These are phyloP conservation scores for Wickerhamiella kazuoi DNA, from an alignment of 805 yeast species.

Conservation along the genomic window DNA sequence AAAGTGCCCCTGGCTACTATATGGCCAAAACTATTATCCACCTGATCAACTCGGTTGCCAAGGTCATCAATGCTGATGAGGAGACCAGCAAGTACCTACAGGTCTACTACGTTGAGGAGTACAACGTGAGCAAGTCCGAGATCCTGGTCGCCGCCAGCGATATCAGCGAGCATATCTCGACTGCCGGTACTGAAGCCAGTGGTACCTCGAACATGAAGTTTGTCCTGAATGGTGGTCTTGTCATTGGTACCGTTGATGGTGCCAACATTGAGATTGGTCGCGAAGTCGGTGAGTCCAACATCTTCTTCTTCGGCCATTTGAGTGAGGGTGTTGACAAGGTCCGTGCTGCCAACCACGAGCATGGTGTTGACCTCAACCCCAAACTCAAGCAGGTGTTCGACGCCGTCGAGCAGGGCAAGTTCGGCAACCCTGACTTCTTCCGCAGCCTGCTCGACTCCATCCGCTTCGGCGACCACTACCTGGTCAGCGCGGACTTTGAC, in stretches of 20 bases:
- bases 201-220: constrained; percentile 96
- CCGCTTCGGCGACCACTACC: constrained; percentile 57
- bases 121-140: constrained; percentile 88
- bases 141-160: constrained; percentile 80
- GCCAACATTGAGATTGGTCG: constrained; percentile 91
- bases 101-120: constrained; percentile 80
- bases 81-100: constrained; percentile 62
- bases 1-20: constrained; percentile 95
- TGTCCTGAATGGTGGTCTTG: constrained; percentile 82
- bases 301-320: constrained; percentile 78
- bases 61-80: constrained; percentile 60
- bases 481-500: constrained; percentile 80
- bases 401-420: constrained; percentile 47
- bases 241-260: constrained; percentile 92
- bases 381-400: constrained; percentile 44
- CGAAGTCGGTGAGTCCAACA: constrained; percentile 84
- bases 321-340: constrained; percentile 79
- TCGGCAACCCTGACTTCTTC: constrained; percentile 50
- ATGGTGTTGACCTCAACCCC: constrained; percentile 41
- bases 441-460: constrained; percentile 51
- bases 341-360: constrained; percentile 54
- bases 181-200: constrained; percentile 94
- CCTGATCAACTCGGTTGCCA: constrained; percentile 63
- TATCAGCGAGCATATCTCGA: constrained; percentile 81
- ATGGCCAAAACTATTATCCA: constrained; percentile 86